These are phyloP conservation scores for Bacterosira constricta DNA, from an alignment of 108 stramenopile genomes.

Conservation along the genomic window DNA sequence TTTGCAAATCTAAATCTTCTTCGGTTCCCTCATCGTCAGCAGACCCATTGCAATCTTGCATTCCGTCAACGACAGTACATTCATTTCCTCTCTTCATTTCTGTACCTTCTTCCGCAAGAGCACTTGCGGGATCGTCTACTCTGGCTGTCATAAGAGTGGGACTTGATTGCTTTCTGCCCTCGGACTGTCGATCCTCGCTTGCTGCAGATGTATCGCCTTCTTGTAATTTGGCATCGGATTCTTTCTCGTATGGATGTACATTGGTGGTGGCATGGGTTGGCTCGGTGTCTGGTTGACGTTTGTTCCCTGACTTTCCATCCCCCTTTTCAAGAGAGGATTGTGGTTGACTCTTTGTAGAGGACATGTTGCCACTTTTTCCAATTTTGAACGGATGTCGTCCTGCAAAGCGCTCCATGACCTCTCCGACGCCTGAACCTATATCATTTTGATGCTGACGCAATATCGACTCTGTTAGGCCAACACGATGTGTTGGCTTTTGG, in stretches of 20 bases:
- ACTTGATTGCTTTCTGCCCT: not conserved
- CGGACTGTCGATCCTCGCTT: not conserved
- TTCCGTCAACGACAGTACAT: not conserved
- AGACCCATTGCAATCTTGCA: not conserved
- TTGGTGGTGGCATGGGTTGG: no score
- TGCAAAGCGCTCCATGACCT: constrained; percentile 18
- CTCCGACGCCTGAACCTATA: constrained; percentile 15
- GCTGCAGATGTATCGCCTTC: no score
- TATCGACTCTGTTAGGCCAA: constrained; percentile 25
- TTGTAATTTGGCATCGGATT: no score
- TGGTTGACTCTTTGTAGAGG: no score
- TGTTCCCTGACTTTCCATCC: no score
- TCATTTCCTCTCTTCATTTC: not conserved
- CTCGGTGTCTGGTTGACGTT: no score
- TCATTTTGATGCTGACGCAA: constrained; percentile 13
- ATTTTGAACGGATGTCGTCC: not conserved
- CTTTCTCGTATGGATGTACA: no score
- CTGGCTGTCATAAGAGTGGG: not conserved
- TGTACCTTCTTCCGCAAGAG: not conserved
- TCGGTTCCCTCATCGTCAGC: not conserved
- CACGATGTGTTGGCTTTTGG: not conserved
- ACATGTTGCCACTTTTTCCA: not conserved
- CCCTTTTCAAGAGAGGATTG: no score
- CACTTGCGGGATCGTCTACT: not conserved
- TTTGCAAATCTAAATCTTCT: not conserved